Percentiles rank a stretch among this genome's conserved stretches.
Evolutionary conservation across 768 basidiomycete species (phyloP).

Genomic region (Boletus sp.): DNA sequence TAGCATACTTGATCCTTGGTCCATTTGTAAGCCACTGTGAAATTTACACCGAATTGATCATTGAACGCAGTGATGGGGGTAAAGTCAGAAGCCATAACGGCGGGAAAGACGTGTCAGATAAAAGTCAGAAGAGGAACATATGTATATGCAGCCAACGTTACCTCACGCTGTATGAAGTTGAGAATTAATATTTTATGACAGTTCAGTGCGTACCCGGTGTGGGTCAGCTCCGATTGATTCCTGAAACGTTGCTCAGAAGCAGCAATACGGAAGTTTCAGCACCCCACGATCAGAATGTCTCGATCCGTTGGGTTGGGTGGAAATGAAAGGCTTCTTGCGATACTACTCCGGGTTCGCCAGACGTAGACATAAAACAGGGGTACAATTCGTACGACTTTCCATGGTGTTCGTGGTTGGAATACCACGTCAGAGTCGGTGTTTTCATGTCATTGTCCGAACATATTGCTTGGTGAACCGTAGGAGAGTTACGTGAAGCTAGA

Average conservation of each 20-base stretch:
- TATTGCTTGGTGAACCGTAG: too few relatives aligned
- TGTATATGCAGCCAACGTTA: neutral
- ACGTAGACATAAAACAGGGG: too few relatives aligned
- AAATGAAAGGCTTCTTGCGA: neutral
- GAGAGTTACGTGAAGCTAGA: too few relatives aligned
- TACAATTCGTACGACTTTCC: too few relatives aligned
- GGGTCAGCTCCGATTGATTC: neutral
- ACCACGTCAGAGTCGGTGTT: too few relatives aligned
- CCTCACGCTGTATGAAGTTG: neutral
- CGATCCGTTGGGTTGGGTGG: neutral
- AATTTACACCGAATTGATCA: neutral
- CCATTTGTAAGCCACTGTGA: neutral
- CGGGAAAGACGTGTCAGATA: neutral
- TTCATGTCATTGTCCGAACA: too few relatives aligned
- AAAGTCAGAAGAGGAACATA: neutral
- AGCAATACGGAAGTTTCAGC: neutral
- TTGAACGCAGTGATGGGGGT: neutral
- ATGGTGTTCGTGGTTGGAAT: too few relatives aligned
- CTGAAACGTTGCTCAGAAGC: neutral
- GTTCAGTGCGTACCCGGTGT: neutral
- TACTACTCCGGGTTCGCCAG: too few relatives aligned
- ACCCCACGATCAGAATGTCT: neutral
- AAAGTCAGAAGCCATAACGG: neutral
- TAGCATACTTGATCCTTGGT: neutral
- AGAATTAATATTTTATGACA: neutral